These are phyloP conservation scores for Leccinum subtestaceum DNA, from an alignment of 768 basidiomycete genomes.

Conservation along the genomic window DNA sequence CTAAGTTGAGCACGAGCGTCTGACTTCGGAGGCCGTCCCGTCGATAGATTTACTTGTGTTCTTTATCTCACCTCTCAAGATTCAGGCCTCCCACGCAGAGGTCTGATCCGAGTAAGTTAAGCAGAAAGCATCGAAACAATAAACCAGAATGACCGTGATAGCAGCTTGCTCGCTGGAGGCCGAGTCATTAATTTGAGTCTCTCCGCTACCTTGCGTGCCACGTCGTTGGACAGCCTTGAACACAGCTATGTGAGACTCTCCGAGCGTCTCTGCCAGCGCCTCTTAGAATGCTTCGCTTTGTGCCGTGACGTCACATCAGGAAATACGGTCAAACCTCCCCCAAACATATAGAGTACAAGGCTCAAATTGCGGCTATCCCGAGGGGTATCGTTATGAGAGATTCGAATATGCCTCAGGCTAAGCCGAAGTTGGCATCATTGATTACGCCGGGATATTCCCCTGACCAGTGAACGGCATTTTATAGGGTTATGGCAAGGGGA, in stretches of 20 bases:
- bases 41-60: not conserved
- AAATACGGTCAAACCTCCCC: not conserved
- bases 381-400: not conserved
- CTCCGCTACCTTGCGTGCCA: not conserved
- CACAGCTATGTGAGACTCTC: not conserved
- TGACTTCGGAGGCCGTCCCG: not conserved
- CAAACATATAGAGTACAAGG: not conserved
- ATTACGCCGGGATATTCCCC: not conserved
- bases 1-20: not conserved
- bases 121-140: not conserved
- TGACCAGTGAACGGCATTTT: constrained; percentile 1
- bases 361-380: not conserved
- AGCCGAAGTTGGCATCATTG: not conserved
- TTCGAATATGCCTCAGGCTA: not conserved
- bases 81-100: not conserved
- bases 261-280: not conserved
- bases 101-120: constrained; percentile 1
- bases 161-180: not conserved
- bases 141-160: not conserved
- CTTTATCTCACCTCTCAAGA: not conserved
- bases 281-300: not conserved
- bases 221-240: not conserved
- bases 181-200: not conserved
- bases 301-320: not conserved
- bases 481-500: not conserved